Conservation (phyloP, 2,329 filamentous ascomycete species). For the Lachnellula suecica region DNA sequence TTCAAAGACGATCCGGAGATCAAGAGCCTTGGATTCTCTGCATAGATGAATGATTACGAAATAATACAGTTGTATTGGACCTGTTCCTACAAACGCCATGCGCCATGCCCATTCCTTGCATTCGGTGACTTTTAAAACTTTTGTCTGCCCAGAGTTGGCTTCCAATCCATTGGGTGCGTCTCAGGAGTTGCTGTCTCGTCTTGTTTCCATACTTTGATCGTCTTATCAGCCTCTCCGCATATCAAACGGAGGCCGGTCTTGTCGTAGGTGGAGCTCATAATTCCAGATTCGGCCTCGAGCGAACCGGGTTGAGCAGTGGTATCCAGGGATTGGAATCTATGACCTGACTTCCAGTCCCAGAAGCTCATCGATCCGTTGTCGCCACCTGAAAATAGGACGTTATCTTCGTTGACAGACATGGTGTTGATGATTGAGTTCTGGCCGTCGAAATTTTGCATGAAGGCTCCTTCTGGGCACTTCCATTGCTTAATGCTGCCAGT, state of each 20-base stretch:
- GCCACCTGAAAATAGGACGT: slow-evolving; percentile 88
- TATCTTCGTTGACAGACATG: slow-evolving; percentile 88
- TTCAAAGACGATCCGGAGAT: slow-evolving; percentile 87
- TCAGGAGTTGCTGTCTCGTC: slow-evolving; percentile 90
- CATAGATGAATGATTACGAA: slow-evolving; percentile 2
- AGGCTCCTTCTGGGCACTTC: slow-evolving; percentile 96
- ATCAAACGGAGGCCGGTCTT: slow-evolving; percentile 85
- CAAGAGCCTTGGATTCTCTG: slow-evolving; percentile 47
- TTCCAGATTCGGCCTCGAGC: slow-evolving; percentile 87
- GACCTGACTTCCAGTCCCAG: slow-evolving; percentile 98
- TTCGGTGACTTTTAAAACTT: slow-evolving; percentile 60
- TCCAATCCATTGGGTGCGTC: slow-evolving; percentile 90
- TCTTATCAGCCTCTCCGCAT: slow-evolving; percentile 95
- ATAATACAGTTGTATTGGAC: slow-evolving; percentile 1
- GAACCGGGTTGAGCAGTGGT: slow-evolving; percentile 93
- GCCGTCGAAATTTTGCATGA: slow-evolving; percentile 99
- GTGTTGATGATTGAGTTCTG: slow-evolving; percentile 98
- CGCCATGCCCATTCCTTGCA: slow-evolving; percentile 21
- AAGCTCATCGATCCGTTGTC: slow-evolving; percentile 97
- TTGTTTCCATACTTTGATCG: slow-evolving; percentile 96
- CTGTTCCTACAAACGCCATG: slow-evolving; percentile 19
- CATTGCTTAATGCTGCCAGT: slow-evolving; percentile 97
- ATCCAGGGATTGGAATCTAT: slow-evolving; percentile 86
- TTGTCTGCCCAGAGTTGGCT: slow-evolving; percentile 73
- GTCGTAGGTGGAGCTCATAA: slow-evolving; percentile 94